Percentiles rank a stretch among this genome's conserved stretches.
Conservation (phyloP, 768 basidiomycete species). For the Cubamyces sp. region DNA sequence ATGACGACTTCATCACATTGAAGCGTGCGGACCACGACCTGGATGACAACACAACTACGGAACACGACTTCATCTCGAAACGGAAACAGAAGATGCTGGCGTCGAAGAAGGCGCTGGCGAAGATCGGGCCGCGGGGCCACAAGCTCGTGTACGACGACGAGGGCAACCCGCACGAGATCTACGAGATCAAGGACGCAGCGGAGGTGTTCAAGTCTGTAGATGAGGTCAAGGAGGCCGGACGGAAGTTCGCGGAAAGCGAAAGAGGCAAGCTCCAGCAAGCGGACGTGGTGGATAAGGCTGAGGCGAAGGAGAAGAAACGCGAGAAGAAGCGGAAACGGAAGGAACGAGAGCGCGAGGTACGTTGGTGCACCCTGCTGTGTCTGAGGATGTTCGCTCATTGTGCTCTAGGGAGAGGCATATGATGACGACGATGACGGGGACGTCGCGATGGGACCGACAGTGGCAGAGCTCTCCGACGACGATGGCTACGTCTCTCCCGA, state of each 20-base stretch:
- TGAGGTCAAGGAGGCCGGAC: constrained; percentile 65
- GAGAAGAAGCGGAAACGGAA: constrained; percentile 95
- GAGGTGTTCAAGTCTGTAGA: constrained; percentile 63
- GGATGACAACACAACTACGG: constrained; percentile 38
- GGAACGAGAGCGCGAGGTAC: constrained; percentile 58
- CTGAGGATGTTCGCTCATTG: not conserved
- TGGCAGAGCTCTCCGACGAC: constrained; percentile 42
- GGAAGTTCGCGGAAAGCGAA: constrained; percentile 74
- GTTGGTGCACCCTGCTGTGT: not conserved
- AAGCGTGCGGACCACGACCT: constrained; percentile 90
- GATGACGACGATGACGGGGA: constrained; percentile 30
- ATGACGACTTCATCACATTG: constrained; percentile 91
- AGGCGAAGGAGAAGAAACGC: constrained; percentile 84
- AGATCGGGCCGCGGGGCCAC: constrained; percentile 57
- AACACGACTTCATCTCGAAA: constrained; percentile 70
- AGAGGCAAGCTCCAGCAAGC: constrained; percentile 68
- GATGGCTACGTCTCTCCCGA: constrained; percentile 76
- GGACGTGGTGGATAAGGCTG: constrained; percentile 77
- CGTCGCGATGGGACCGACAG: constrained; percentile 27
- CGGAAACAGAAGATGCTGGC: constrained; percentile 78
- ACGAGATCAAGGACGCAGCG: constrained; percentile 81
- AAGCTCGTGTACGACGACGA: constrained; percentile 93
- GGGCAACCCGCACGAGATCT: constrained; percentile 77
- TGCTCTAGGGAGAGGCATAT: constrained; percentile 6
- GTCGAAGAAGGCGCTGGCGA: constrained; percentile 73